These are phyloP conservation scores for Cenchrus purpureus DNA, from an alignment of 176 grass and related monocot species.

Conservation along the genomic window DNA sequence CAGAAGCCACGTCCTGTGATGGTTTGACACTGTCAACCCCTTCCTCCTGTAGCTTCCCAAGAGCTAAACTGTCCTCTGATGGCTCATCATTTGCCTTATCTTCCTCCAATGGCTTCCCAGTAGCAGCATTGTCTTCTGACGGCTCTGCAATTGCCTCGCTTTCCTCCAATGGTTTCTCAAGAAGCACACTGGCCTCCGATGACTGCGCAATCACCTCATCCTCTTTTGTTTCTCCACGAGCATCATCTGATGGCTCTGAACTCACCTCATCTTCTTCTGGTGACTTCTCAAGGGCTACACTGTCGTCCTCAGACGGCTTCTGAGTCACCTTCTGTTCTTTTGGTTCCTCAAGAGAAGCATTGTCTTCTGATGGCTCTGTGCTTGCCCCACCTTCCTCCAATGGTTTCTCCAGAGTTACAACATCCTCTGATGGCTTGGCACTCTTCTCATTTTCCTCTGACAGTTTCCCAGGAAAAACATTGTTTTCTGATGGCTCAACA, in stretches of 20 bases:
- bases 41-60: conserved; percentile 29
- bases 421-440: conserved; percentile 5
- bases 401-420: background rate
- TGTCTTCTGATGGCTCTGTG: background rate
- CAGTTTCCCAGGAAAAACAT: background rate
- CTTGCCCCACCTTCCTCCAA: conserved; percentile 20
- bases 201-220: conserved; percentile 1
- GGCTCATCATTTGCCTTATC: background rate
- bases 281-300: conserved; percentile 10
- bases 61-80: background rate
- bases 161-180: conserved; percentile 40
- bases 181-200: background rate
- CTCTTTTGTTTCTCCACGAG: conserved; percentile 18
- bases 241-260: conserved; percentile 36
- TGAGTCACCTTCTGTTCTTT: background rate
- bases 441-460: conserved; percentile 4
- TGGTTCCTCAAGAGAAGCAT: background rate
- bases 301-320: conserved; percentile 27
- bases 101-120: conserved; percentile 16
- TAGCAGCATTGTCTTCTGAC: background rate
- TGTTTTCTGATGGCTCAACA: conserved; percentile 13
- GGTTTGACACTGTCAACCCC: conserved; percentile 24
- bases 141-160: conserved; percentile 4
- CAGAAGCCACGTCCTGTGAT: conserved; percentile 19
- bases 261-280: conserved; percentile 27